Base-by-base conservation (phyloP, 2,329 filamentous ascomycete species). In the Trichoderma breve region DNA sequence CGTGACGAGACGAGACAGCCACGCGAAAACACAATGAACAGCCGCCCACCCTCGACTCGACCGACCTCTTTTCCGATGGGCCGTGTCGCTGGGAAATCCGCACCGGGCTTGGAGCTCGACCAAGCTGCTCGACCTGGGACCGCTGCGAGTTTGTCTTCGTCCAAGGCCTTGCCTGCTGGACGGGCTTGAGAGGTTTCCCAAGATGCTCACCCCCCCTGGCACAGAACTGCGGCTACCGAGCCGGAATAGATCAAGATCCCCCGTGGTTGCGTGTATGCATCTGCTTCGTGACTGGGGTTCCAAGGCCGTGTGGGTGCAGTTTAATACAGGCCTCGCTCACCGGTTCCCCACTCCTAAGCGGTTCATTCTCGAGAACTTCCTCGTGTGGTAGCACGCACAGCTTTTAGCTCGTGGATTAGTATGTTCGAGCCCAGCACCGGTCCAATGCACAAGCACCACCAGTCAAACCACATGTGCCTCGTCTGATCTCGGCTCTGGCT, bases 291-390 rank as follows among this genome's bases (percentile, higher is more conserved):
- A 36, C 72, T 58, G 63, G 64, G 21, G 21, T 55, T 60, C 34
- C 32, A 36, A 70, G 26, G 26, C 53, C 30, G 53, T 26, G 30
- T 63, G 8, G 62, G 71, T 61, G 61, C 58, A 75, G 74, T 76
- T 47, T 26, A 51, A 51, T 73, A 73, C 64, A 24, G 70, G 60
- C 51, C 62, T 53, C 39, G 36, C 66, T 76, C 75, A 77, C 76
- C 76, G 76, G 74, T 76, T 74, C 73, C 75, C 76, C 71, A 74
- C 72, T 57, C 32, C 51, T 53, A 61, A 57, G 51, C 71, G 28
- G 61, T 72, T 70, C 60, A 18, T 60, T 47, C 60, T 67, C 47
- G 68, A 67, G n/a, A 66, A 39, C 51, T 62, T 55, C 55, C 21
- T 30, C 53, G 72, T 71, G 72, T 71, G 72, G 72, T 73, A 63